A percentile compares a stretch with the other conserved stretches of the same genome.
Conservation (phyloP, 805 yeast species). For the Schwanniomyces polymorphus region DNA sequence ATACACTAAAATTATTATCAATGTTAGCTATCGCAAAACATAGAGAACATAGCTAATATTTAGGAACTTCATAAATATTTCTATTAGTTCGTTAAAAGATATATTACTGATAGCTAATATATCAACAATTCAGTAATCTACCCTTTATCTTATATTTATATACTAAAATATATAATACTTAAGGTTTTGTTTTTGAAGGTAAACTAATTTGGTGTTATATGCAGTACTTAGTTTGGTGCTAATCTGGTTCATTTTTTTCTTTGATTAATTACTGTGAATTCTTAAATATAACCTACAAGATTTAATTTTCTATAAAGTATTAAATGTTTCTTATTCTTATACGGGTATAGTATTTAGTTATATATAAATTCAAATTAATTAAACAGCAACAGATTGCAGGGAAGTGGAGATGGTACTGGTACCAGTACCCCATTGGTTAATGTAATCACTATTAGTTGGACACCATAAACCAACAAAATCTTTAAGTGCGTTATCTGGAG, state of each 20-base stretch:
- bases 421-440: not conserved
- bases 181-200: no score
- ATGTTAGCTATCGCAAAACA: no score
- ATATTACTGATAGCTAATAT: not conserved
- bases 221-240: not conserved
- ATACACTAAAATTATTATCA: no score
- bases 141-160: not conserved
- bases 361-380: not conserved
- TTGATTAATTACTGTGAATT: no score
- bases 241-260: not conserved
- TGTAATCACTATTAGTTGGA: not conserved
- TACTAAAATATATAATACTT: no score
- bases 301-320: no score
- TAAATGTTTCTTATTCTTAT: not conserved
- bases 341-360: not conserved
- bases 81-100: not conserved
- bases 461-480: not conserved
- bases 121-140: not conserved
- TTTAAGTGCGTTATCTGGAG: not conserved
- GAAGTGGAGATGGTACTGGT: not conserved
- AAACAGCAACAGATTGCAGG: not conserved
- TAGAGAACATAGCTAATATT: no score
- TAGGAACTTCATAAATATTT: not conserved
- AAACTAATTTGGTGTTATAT: no score
- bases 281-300: not conserved